A percentile compares a stretch with the other conserved stretches of the same genome.
Evolutionary conservation across 495 filamentous ascomycete species (phyloP).

Genomic region (Xylaria telfairii): DNA sequence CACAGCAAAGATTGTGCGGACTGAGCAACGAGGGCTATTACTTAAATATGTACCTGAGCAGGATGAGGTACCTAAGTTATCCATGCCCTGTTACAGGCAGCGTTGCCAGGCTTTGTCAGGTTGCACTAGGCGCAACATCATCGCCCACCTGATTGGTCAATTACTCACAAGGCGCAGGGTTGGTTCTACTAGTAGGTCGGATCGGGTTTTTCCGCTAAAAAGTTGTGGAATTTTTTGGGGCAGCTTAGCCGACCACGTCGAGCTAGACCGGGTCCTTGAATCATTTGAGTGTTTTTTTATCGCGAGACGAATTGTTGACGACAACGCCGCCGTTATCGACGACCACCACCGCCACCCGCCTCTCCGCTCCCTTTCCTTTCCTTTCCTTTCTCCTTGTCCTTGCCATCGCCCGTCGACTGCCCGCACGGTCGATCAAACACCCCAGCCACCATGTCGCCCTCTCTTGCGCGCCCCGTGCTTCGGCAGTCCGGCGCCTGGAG

Average conservation of each 20-base stretch:
- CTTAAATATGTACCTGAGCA: not conserved
- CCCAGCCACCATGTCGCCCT: slow-evolving; percentile 36
- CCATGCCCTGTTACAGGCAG: not conserved
- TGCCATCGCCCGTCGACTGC: slow-evolving; percentile 36
- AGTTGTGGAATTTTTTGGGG: slow-evolving; percentile 17
- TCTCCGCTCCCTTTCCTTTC: slow-evolving; percentile 19
- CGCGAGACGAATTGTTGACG: slow-evolving; percentile 21
- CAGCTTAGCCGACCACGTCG: slow-evolving; percentile 17
- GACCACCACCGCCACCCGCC: slow-evolving; percentile 18
- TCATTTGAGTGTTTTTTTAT: slow-evolving; percentile 43
- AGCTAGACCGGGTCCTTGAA: slow-evolving; percentile 26
- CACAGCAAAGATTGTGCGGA: not conserved
- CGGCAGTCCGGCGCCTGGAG: slow-evolving; percentile 44
- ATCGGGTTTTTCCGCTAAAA: slow-evolving; percentile 44
- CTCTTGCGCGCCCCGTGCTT: slow-evolving; percentile 43
- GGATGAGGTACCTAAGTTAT: not conserved
- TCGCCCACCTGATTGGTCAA: slow-evolving; percentile 35
- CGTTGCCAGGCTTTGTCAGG: not conserved
- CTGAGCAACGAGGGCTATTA: not conserved
- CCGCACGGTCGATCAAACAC: slow-evolving; percentile 32
- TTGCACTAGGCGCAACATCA: not conserved
- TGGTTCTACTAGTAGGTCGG: slow-evolving; percentile 32
- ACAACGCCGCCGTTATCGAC: slow-evolving; percentile 29
- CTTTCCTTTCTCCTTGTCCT: slow-evolving; percentile 8
- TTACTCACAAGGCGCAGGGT: slow-evolving; percentile 21